Evolutionary conservation across 176 grass and related monocot species (phyloP), one percentile per base, ranked within the genome.

Genomic region (Oryza meyeriana): DNA sequence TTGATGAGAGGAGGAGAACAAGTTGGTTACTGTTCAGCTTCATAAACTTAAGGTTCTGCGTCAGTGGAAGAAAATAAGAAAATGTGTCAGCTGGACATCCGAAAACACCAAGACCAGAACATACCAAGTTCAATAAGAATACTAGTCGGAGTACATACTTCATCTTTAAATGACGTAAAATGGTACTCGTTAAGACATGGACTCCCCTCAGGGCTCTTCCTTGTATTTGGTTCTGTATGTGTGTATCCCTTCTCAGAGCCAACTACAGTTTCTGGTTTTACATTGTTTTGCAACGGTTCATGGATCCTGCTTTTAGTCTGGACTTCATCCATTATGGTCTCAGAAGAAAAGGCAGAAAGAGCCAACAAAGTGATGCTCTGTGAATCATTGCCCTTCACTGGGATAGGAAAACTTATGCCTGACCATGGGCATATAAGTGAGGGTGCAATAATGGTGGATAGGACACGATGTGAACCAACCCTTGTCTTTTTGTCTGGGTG

Each of bases 401-500:
- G 86, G 80, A 92, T 83, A 77, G 90, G 77, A 86, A 88, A 84
- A 83, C 74, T 71, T 78, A 80, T 84, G 85, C 79, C 71, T 32
- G 90, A 99, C 96, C 96, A 99, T 35, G 96, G 91, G 76, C 86
- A 93, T 62, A 74, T 40, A 79, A 87, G 4, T 47, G 81, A 81
- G 74, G 93, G 96, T 1, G 75, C 78, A 17, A 95, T 83, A 63
- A 93, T 94, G 71, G 87, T 84, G 31, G 88, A 95, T 67, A 99
- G 81, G 79, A 95, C 57, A 62, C 96, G 93, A 72, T 99, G 93
- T 25, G 89, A 99, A 29, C 96, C 96, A 69, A 99, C 86, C 87
- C 96, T 91, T 62, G 89, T 94, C 82, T 93, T 90, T 63, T 95
- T 86, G 77, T 99, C 93, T 79, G 84, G 83, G 61, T 99, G 96